Evolutionary conservation across 2,329 filamentous ascomycete genomes (phyloP).

Genomic region (Pseudocercospora cruenta): DNA sequence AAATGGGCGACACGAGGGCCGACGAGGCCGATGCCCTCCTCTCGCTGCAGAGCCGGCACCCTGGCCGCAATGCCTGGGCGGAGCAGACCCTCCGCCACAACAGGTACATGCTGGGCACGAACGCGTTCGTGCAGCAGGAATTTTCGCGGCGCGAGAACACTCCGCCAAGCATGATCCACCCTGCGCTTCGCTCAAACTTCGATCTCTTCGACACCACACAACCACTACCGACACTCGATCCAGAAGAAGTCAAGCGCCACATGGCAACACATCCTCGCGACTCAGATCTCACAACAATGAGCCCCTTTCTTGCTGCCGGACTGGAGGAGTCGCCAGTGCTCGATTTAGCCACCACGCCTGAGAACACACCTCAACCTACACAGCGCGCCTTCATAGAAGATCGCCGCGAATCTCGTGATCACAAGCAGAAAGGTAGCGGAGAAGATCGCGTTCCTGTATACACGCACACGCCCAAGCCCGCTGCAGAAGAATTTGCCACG

Average conservation of each 20-base stretch:
- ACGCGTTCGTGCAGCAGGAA: slow-evolving; percentile 41
- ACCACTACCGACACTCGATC: slow-evolving; percentile 20
- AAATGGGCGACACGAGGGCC: slow-evolving; percentile 3
- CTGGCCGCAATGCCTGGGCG: slow-evolving; percentile 38
- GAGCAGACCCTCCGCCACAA: slow-evolving; percentile 28
- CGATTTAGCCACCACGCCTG: slow-evolving; percentile 34
- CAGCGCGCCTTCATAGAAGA: slow-evolving; percentile 46
- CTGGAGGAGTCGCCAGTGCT: slow-evolving; percentile 26
- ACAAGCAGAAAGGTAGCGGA: slow-evolving; percentile 38
- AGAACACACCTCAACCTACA: slow-evolving; percentile 36
- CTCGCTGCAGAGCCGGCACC: slow-evolving; percentile 11
- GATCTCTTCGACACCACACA: slow-evolving; percentile 20
- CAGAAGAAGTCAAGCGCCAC: slow-evolving; percentile 7
- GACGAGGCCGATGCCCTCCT: slow-evolving; percentile 10
- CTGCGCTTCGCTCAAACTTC: slow-evolving; percentile 28
- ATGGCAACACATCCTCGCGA: slow-evolving; percentile 19
- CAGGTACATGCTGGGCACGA: slow-evolving; percentile 34
- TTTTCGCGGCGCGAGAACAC: slow-evolving; percentile 25
- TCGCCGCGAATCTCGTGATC: slow-evolving; percentile 38
- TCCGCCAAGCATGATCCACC: slow-evolving; percentile 31
- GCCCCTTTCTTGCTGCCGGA: slow-evolving; percentile 31
- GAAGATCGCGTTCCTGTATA: slow-evolving; percentile 37
- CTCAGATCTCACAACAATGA: slow-evolving; percentile 34
- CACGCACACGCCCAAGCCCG: slow-evolving; percentile 31
- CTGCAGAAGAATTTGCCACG: slow-evolving; percentile 26